Evolutionary conservation across 2,329 filamentous ascomycete species (phyloP).

Genomic region (Fusarium drepaniforme): DNA sequence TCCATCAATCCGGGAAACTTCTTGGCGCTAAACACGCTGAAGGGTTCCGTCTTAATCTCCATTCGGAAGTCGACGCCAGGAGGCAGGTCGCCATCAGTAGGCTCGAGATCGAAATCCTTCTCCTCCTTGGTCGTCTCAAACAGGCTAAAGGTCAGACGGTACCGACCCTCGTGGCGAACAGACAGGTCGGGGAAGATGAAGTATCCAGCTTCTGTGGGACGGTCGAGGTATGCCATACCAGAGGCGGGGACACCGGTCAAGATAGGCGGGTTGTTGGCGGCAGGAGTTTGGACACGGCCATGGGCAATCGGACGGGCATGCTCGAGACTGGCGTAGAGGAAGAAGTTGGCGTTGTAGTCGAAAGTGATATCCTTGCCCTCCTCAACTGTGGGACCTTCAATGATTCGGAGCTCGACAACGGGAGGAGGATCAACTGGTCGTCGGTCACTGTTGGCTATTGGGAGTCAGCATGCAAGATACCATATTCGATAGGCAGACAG

Average conservation of each 20-base stretch:
- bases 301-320: slow-evolving; percentile 86
- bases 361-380: slow-evolving; percentile 82
- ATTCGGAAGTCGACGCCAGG: slow-evolving; percentile 81
- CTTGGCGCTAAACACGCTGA: slow-evolving; percentile 95
- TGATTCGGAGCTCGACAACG: slow-evolving; percentile 91
- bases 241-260: slow-evolving; percentile 95
- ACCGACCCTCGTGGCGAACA: slow-evolving; percentile 94
- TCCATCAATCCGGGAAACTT: slow-evolving; percentile 96
- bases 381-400: slow-evolving; percentile 75
- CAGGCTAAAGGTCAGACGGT: slow-evolving; percentile 90
- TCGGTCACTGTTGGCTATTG: slow-evolving; percentile 70
- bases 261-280: slow-evolving; percentile 82
- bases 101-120: slow-evolving; percentile 78
- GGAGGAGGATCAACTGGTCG: slow-evolving; percentile 95
- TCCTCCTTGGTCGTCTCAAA: slow-evolving; percentile 93
- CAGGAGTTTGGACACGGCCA: slow-evolving; percentile 76
- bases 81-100: slow-evolving; percentile 59
- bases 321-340: slow-evolving; percentile 93
- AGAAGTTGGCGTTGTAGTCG: slow-evolving; percentile 96
- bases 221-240: slow-evolving; percentile 95
- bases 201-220: slow-evolving; percentile 84
- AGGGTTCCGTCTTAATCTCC: slow-evolving; percentile 89
- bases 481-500: not conserved
- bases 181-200: slow-evolving; percentile 98
- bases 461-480: slow-evolving; percentile 28